Evolutionary conservation across 257 asterid genomes (phyloP).

Genomic region (Solanum appendiculatum): DNA sequence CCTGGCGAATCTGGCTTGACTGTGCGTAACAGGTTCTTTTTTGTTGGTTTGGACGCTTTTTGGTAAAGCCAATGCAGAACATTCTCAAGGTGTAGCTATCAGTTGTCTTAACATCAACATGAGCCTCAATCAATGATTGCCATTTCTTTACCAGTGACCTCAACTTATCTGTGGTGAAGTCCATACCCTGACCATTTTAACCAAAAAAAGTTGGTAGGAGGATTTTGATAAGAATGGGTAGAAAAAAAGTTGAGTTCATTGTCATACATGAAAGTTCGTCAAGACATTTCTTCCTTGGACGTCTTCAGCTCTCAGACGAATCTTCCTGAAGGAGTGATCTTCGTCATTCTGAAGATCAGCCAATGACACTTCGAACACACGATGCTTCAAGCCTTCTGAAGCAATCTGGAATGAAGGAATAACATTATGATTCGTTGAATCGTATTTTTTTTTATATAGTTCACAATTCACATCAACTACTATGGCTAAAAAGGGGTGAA

Average conservation of each 20-base stretch:
- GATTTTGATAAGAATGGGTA: neutral
- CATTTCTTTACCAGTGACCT: conserved; percentile 73
- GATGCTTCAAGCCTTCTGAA: conserved; percentile 86
- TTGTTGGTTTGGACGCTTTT: conserved; percentile 78
- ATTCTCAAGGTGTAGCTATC: conserved; percentile 52
- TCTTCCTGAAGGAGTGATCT: conserved; percentile 79
- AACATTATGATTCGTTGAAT: neutral
- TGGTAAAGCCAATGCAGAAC: conserved; percentile 85
- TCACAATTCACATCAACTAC: neutral
- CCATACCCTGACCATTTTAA: conserved; percentile 50
- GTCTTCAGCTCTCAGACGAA: conserved; percentile 78
- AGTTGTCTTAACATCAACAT: conserved; percentile 83
- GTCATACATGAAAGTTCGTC: conserved; percentile 66
- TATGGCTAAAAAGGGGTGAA: too few relatives aligned
- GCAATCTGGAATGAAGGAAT: conserved; percentile 38
- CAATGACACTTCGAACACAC: conserved; percentile 75
- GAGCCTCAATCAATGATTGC: conserved; percentile 77
- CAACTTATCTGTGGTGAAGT: conserved; percentile 67
- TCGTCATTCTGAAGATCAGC: conserved; percentile 87
- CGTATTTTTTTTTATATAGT: neutral
- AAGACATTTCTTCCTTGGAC: conserved; percentile 81
- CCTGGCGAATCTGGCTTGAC: conserved; percentile 80
- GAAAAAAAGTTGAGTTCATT: neutral
- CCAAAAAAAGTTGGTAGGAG: neutral
- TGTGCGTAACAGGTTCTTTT: conserved; percentile 88